A percentile compares a stretch with the other conserved stretches of the same genome.
phyloP scores from a whole-genome alignment of 2,329 filamentous ascomycete genomes.

The Diplocarpon mali region DNA sequence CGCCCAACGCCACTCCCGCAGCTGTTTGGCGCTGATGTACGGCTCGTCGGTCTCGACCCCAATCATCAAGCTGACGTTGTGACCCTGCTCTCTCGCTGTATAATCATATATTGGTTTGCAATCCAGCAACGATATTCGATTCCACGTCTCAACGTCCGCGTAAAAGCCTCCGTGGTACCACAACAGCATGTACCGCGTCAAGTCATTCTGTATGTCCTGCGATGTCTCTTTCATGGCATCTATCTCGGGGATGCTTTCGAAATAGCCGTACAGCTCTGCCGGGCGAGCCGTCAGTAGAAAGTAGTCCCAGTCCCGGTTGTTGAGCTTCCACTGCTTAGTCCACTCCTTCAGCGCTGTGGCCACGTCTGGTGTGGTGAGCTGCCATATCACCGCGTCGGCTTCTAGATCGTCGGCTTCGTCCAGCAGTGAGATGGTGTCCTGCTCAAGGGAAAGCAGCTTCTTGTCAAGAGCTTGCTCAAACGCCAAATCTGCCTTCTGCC shows the following conservation, averaged over 20 bases:
- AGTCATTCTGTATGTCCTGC: constrained; percentile 9
- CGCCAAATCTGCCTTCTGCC: constrained; percentile 7
- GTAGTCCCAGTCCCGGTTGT: constrained; percentile 14
- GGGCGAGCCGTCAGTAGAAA: constrained; percentile 6
- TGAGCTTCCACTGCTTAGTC: constrained; percentile 13
- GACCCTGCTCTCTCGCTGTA: constrained; percentile 2
- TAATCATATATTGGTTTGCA: constrained; percentile 10
- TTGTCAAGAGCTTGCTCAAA: constrained; percentile 13
- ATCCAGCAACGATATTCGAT: constrained; percentile 8
- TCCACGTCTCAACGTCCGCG: constrained; percentile 16
- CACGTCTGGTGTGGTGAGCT: constrained; percentile 9
- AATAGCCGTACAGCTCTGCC: constrained; percentile 8
- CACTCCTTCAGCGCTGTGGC: constrained; percentile 6
- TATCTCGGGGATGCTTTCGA: constrained; percentile 11
- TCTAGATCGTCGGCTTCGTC: neutral
- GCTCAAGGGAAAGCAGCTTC: constrained; percentile 11
- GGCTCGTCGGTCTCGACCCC: constrained; percentile 19
- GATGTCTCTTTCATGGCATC: constrained; percentile 1
- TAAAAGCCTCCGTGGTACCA: constrained; percentile 20
- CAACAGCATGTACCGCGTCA: constrained; percentile 15
- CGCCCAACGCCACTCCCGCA: constrained; percentile 12
- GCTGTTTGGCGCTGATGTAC: constrained; percentile 9
- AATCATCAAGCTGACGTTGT: constrained; percentile 15
- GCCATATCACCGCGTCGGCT: constrained; percentile 16
- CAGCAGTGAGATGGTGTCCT: constrained; percentile 1